Base-by-base conservation (phyloP, 1,284 basidiomycete species). In the Agroathelia rolfsii region DNA sequence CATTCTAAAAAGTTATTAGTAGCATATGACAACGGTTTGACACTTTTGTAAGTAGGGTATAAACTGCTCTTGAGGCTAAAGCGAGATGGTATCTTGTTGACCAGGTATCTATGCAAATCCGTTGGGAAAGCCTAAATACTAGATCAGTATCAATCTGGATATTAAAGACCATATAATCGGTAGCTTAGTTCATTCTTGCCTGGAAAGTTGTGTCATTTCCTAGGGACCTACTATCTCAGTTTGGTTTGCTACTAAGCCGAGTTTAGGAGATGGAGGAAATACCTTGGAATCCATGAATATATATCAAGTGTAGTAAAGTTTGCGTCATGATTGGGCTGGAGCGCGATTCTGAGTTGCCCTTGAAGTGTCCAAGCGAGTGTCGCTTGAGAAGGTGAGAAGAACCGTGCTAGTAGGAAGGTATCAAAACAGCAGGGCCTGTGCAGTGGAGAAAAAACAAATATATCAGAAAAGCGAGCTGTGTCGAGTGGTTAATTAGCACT, bases 261-360 rank as follows among this genome's bases (percentile, higher is more conserved):
- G n/a, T n/a, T n/a, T n/a, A n/a, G n/a, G n/a, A n/a, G n/a, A n/a
- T n/a, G n/a, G n/a, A n/a, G n/a, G n/a, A n/a, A 37, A 33, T 46
- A 67, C 67, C 69, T 58, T 66, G 61, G 41, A 72, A 72, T 9
- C 69, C 69, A 41, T 72, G 69, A 15, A 71, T 61, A 42, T 68
- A 71, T 21, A 72, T 49, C 7, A 72, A 41, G 42, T 71, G 68
- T n/a, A 72, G 46, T 12, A 62, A 45, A 16, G 43, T 57, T 39
- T 31, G 32, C 11, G 37, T 32, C 39, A 41, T 39, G n/a, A n/a
- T n/a, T n/a, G n/a, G n/a, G n/a, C n/a, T n/a, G n/a, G n/a, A n/a
- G n/a, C n/a, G n/a, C n/a, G n/a, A n/a, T n/a, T n/a, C n/a, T n/a
- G n/a, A n/a, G n/a, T n/a, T n/a, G n/a, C n/a, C n/a, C n/a, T n/a